Evolutionary conservation across 352 stramenopile genomes (phyloP).

Genomic region (Albugo candida): DNA sequence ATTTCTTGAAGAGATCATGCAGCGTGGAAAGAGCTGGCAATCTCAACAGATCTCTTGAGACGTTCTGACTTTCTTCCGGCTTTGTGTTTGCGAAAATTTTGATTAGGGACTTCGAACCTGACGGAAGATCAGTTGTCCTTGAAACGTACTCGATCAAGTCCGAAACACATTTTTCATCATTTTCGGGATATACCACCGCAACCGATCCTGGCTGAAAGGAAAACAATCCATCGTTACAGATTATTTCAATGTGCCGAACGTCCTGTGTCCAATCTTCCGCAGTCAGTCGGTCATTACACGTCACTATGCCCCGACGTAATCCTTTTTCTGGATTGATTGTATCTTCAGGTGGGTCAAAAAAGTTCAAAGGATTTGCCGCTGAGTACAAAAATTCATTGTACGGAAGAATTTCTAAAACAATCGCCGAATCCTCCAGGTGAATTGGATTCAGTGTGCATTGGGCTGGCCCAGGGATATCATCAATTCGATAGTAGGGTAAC

Average conservation of each 20-base stretch:
- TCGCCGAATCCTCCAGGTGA: constrained; percentile 10
- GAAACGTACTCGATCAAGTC: constrained; percentile 37
- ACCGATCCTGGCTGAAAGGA: constrained; percentile 52
- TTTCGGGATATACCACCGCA: constrained; percentile 60
- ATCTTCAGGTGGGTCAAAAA: constrained; percentile 36
- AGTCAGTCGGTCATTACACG: constrained; percentile 44
- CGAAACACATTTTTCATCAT: constrained; percentile 30
- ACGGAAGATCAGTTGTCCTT: too few species aligned
- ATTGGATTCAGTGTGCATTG: constrained; percentile 20
- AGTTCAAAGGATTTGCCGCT: constrained; percentile 4
- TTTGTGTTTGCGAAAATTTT: too few species aligned
- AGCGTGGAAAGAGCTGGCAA: constrained; percentile 14
- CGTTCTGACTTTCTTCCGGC: too few species aligned
- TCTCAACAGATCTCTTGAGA: too few species aligned
- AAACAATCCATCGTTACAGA: neutral
- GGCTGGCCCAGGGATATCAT: constrained; percentile 38
- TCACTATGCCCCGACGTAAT: constrained; percentile 28
- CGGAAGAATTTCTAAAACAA: neutral
- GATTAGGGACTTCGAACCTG: too few species aligned
- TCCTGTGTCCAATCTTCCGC: constrained; percentile 58
- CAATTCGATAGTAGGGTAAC: constrained; percentile 27
- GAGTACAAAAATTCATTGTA: neutral
- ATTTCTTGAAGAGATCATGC: constrained; percentile 55
- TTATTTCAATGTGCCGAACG: constrained; percentile 55
- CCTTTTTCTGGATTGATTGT: constrained; percentile 13